Percentiles rank a stretch among this genome's conserved stretches.
phyloP scores from a whole-genome alignment of 2,329 filamentous ascomycete genomes.

The Aspergillus quadrilineatus region DNA sequence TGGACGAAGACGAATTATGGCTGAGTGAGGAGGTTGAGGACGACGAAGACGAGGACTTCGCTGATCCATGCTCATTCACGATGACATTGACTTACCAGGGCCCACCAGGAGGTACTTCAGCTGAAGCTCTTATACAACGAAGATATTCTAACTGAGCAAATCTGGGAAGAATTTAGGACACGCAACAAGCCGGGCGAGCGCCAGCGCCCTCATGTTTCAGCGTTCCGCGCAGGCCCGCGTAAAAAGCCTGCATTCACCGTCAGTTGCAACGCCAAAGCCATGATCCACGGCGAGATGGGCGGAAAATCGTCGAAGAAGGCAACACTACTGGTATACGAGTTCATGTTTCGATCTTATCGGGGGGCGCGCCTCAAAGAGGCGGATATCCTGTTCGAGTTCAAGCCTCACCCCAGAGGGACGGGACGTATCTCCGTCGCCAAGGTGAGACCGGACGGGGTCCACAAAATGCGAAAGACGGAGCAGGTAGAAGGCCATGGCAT shows the following conservation, averaged over 20 bases:
- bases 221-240: background rate
- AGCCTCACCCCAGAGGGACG: background rate
- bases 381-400: slow-evolving; percentile 2
- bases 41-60: background rate
- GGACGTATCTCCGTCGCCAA: background rate
- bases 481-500: background rate
- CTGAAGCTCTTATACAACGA: background rate
- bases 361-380: slow-evolving; percentile 1
- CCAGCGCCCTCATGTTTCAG: background rate
- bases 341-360: background rate
- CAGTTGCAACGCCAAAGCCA: slow-evolving; percentile 5
- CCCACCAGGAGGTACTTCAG: background rate
- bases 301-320: background rate
- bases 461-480: background rate
- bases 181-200: slow-evolving; percentile 1
- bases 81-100: slow-evolving; percentile 4
- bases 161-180: background rate
- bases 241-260: slow-evolving; percentile 3
- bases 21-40: background rate
- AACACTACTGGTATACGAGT: slow-evolving; percentile 1
- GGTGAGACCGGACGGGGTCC: background rate
- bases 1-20: slow-evolving; percentile 4
- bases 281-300: background rate
- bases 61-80: background rate
- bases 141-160: background rate